Evolutionary conservation across 176 grass and related monocot species (phyloP), one percentile per base, ranked within the genome.

Genomic region (Stipa capillata): DNA sequence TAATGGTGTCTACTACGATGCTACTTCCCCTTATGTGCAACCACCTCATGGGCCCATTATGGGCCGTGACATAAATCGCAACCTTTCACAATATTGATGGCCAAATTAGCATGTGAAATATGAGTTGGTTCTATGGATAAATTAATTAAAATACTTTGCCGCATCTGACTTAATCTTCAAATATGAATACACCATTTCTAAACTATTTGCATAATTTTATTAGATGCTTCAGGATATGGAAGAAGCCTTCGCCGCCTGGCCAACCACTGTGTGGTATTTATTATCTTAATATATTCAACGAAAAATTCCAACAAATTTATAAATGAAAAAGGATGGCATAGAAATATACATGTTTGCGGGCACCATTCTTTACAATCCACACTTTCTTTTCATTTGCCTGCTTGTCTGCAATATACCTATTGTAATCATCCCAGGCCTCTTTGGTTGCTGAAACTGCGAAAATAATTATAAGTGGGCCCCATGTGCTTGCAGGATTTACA

Each of bases 371-470:
- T 81, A 97, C 89, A 81, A 90, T 79, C 94, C 94, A 97, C 32
- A 97, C 87, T 94, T 94, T 87, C 69, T 94, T 97, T 80, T 89
- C 89, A 86, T 97, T 97, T 65, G 89, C 94, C 83, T 97, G 86
- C 77, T 87, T 91, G 61, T 97, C 94, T 58, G 82, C 92, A 78
- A 91, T 90, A 79, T 92, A 97, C 65, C 94, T 87, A 80, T 97
- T 97, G 62, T 97, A 97, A 76, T 97, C 94, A 94, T 97, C 94
- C 94, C 94, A 97, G 53, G 91, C 94, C 79, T 97, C 94, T 91
- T 97, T 97, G 54, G 89, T 90, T 55, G 94, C 94, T 4, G 91
- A 97, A 66, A 94, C 91, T 18, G 94, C 89, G 62, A 97, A 97
- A 53, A 97, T 97, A 80, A 97, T 63, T 63, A 97, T 90, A 82